Conservation (phyloP, 179 eudicot genomes). For the Beta corolliflora region DNA sequence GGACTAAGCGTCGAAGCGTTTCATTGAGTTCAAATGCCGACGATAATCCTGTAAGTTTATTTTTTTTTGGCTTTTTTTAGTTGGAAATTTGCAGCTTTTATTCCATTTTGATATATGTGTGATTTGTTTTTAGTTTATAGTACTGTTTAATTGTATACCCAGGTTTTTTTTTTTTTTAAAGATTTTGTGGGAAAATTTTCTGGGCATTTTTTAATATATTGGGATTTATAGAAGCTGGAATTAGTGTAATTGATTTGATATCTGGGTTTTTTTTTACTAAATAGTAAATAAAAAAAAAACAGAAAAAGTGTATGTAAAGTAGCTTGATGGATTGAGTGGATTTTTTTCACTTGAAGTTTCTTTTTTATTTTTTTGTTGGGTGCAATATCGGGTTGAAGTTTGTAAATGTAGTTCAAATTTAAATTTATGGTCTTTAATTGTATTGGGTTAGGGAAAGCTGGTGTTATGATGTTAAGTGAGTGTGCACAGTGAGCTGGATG, state of each 20-base stretch:
- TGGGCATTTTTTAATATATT: too few species aligned
- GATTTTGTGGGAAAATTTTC: not conserved
- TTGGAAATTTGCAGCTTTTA: not conserved
- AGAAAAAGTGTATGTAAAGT: too few species aligned
- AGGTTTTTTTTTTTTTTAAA: not conserved
- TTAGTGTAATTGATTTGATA: not conserved
- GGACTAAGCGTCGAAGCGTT: conserved; percentile 44
- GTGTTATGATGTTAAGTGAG: conserved; percentile 5
- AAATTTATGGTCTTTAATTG: not conserved
- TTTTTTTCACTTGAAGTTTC: too few species aligned
- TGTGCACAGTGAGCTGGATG: not conserved
- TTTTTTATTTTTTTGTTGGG: too few species aligned
- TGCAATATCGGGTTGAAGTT: not conserved
- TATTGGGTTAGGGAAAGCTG: not conserved
- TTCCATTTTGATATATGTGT: not conserved
- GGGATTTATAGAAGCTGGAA: not conserved
- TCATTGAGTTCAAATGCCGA: conserved; percentile 40
- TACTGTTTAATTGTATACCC: not conserved
- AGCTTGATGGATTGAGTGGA: too few species aligned
- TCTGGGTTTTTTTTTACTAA: too few species aligned
- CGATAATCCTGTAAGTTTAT: conserved; percentile 40
- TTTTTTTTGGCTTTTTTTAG: not conserved
- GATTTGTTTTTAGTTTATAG: not conserved
- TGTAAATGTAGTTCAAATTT: not conserved
- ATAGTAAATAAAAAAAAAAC: too few species aligned